Percentiles rank a stretch among this genome's conserved stretches.
phyloP scores from a whole-genome alignment of 2,329 filamentous ascomycete species.

The Penicillium sp. region DNA sequence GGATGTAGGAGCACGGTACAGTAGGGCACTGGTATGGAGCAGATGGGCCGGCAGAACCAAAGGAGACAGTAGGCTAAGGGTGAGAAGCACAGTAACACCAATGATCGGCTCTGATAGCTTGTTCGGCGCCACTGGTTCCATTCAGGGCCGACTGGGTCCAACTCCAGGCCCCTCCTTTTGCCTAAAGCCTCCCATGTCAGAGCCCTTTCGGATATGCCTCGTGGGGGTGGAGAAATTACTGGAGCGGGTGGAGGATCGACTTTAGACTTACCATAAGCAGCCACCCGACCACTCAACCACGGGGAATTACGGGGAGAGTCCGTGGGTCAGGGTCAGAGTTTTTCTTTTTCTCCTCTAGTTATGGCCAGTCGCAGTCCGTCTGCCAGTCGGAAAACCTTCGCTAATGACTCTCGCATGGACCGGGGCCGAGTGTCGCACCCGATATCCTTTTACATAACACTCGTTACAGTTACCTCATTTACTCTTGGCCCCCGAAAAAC shows the following conservation, averaged over 20 bases:
- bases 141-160: background rate
- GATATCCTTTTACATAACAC: background rate
- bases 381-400: constrained; percentile 1
- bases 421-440: background rate
- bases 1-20: background rate
- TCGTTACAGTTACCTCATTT: background rate
- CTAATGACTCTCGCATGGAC: background rate
- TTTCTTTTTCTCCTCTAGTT: background rate
- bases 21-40: background rate
- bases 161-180: background rate
- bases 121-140: background rate
- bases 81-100: background rate
- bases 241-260: background rate
- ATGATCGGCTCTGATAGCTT: background rate
- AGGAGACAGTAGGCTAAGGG: too few relatives aligned
- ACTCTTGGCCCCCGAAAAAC: background rate
- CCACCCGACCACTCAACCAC: background rate
- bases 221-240: background rate
- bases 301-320: background rate
- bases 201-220: background rate
- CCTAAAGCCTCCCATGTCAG: background rate
- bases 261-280: background rate
- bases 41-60: too few relatives aligned
- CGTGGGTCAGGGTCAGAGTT: background rate
- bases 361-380: background rate